Evolutionary conservation across 2,329 filamentous ascomycete genomes (phyloP), one percentile per base, ranked within the genome.

Genomic region (Pseudogymnoascus verrucosus): DNA sequence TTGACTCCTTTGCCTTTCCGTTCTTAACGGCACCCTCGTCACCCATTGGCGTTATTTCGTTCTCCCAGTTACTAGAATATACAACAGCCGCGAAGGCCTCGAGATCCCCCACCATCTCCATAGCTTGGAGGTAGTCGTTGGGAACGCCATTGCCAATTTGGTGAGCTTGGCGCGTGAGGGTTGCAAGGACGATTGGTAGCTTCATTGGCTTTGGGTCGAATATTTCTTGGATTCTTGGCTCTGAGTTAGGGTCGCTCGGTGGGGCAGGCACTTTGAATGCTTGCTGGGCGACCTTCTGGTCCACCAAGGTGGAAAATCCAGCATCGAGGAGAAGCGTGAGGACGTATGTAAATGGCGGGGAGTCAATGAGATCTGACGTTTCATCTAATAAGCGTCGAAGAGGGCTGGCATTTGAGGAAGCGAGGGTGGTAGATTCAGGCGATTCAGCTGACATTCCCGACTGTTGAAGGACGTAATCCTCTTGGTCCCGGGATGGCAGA

Each of bases 321-420:
- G 91, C 84, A 74, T 98, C 93, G 65, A 98, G 89, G 63, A 97
- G 83, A 64, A 90, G 86, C 1, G 89, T 91, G 51, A 97, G 82
- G 37, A 99, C 92, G 71, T 92, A 89, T 0, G 88, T 84, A 76
- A 98, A 98, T 37, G 90, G 85, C 0, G 95, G 95, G 1, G 95
- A 97, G 73, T 99, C 95, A 72, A 98, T 88, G 23, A 99, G 84
- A 74, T 99, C 95, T 40, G 93, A 90, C 1, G 95, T 98, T 79
- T 99, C 95, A 74, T 99, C 93, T 1, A 99, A 84, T 19, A 99
- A 84, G 64, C 90, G 88, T 63, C 93, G 87, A 63, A 99, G 84
- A n/a, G 82, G 80, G 31, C 79, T 74, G 11, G 76, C 69, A n/a
- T 77, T 70, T 1, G 78, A 71, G 3, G 75, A 70, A 6, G 75